Base-by-base conservation (phyloP, 2,329 filamentous ascomycete genomes). In the Ophiostoma montium region DNA sequence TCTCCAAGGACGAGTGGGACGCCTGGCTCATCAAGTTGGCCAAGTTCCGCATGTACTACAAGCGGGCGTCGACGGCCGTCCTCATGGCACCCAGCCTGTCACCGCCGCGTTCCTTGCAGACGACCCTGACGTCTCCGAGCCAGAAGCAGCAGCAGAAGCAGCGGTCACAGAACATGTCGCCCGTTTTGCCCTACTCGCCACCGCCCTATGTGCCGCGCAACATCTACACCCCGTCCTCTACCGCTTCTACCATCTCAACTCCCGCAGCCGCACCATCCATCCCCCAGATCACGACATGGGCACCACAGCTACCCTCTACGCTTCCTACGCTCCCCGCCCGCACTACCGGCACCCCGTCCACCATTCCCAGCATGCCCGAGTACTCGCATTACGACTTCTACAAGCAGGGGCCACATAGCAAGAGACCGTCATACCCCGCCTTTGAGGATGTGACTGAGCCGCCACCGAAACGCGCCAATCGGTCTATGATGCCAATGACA, bases 1-100 rank as follows among this genome's bases (percentile, higher is more conserved):
- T 86, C 3, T 94, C 89, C 3, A 82, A 87, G 61, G 74, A 80
- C 48, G 78, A 95, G 62, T 98, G 92, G 92, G 74, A 80, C 45
- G 75, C 80, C 48, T 96, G 92, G 92, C 81, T 95, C 59, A 70
- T 72, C 53, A 88, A 88, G 63, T 71, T 96, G 49, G 76, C 83
- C 47, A 83, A 82, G 56, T 95, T 95, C 61, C 81, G 82, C 55
- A 79, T 82, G 47, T 95, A 88, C 66, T 88, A 87, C 66, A 80
- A 89, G 57, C 75, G 76, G 51, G 84, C 86, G 45, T 64, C 70
- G 11, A 33, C n/a, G 9, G 42, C 36, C 19, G 36, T 23, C 11
- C 2, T 15, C 54, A 70, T 39, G 60, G 63, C 50, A 5, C 61
- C 68, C 3, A 35, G 18, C 6, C 23, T 70, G 70, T 27, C 67